phyloP scores from a whole-genome alignment of 305 asterid genomes.

The Plantago coronopus region DNA sequence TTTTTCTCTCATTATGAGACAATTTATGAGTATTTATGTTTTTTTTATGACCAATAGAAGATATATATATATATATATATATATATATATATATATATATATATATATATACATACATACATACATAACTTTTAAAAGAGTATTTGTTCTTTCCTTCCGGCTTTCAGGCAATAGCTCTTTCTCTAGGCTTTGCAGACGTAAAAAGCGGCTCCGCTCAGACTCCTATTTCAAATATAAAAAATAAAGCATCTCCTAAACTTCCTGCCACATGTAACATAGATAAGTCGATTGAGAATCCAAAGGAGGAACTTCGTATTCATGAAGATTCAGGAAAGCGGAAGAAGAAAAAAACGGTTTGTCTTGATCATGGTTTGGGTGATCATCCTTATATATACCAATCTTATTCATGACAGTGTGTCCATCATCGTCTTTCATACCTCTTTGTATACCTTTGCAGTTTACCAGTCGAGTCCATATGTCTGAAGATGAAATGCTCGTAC shows the following conservation, averaged over 20 bases:
- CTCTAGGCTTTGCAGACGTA: constrained; percentile 39
- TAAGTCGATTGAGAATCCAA: constrained; percentile 23
- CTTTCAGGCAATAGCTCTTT: constrained; percentile 76
- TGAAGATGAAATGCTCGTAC: constrained; percentile 76
- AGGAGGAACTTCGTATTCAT: constrained; percentile 27
- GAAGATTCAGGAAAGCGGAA: constrained; percentile 50
- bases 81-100: too few relatives aligned
- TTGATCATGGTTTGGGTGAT: constrained; percentile 21
- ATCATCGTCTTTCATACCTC: constrained; percentile 16
- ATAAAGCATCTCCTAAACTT: constrained; percentile 27
- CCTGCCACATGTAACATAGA: constrained; percentile 22
- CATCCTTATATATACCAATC: constrained; percentile 6
- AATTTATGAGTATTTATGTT: too few relatives aligned
- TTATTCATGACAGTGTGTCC: background rate
- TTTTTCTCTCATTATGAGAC: too few relatives aligned
- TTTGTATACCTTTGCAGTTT: constrained; percentile 36
- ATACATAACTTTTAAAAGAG: too few relatives aligned
- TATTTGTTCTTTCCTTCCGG: constrained; percentile 7
- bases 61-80: too few relatives aligned
- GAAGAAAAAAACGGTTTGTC: constrained; percentile 62
- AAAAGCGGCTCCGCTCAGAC: constrained; percentile 25
- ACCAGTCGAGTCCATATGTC: constrained; percentile 75
- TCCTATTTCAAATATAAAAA: constrained; percentile 22
- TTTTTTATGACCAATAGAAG: too few relatives aligned
- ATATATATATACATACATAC: too few relatives aligned